These are phyloP conservation scores for Fragaria vesca DNA, from an alignment of 306 rosid species.

Conservation along the genomic window DNA sequence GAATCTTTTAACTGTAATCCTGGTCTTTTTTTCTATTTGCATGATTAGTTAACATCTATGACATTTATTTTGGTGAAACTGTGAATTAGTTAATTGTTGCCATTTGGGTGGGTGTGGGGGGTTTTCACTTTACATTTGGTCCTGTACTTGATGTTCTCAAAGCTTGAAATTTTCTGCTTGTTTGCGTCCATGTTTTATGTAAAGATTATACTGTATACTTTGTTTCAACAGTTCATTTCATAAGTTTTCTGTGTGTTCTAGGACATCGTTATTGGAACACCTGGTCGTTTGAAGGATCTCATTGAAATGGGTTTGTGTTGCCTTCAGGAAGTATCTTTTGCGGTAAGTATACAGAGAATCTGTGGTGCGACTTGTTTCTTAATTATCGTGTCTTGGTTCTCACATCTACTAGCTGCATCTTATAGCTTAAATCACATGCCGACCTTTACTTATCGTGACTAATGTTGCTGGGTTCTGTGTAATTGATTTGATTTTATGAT, in stretches of 20 bases:
- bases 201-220: background rate
- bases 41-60: background rate
- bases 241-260: conserved; percentile 17
- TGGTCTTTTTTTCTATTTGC: background rate
- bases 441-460: background rate
- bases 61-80: background rate
- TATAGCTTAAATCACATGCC: background rate
- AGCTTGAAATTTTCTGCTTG: background rate
- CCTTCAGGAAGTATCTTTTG: conserved; percentile 81
- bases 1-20: background rate
- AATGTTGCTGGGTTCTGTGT: background rate
- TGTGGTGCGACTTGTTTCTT: background rate
- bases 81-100: background rate
- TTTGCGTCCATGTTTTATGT: background rate
- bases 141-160: background rate
- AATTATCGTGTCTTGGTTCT: background rate
- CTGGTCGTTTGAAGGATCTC: conserved; percentile 94
- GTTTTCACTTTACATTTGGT: background rate
- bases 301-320: conserved; percentile 75
- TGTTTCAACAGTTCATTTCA: background rate
- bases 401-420: background rate
- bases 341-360: conserved; percentile 47
- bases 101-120: background rate
- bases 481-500: background rate
- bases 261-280: conserved; percentile 97